Percentiles rank a stretch among this genome's conserved stretches.
phyloP scores from a whole-genome alignment of 495 filamentous ascomycete species.

The Neurospora sp. region DNA sequence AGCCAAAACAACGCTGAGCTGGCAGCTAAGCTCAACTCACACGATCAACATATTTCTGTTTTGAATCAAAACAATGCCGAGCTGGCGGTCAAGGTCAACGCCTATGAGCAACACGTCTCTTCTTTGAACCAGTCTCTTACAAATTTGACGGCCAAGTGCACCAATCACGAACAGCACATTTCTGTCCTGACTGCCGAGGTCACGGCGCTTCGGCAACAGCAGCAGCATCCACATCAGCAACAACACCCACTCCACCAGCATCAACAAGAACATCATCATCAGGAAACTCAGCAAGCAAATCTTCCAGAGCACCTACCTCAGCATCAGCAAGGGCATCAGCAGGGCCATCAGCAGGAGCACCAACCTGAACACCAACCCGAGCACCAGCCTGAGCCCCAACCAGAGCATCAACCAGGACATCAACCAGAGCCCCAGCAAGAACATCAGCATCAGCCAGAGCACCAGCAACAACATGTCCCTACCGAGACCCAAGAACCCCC shows the following conservation, averaged over 20 bases:
- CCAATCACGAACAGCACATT: slow-evolving; percentile 31
- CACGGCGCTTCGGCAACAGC: slow-evolving; percentile 12
- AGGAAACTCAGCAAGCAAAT: background rate
- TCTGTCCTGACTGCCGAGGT: slow-evolving; percentile 11
- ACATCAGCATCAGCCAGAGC: background rate
- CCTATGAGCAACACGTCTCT: slow-evolving; percentile 29
- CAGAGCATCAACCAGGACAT: background rate
- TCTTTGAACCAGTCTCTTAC: slow-evolving; percentile 7
- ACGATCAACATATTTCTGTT: slow-evolving; percentile 27
- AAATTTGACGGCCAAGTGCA: slow-evolving; percentile 27
- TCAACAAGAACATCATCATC: background rate
- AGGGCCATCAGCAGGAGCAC: background rate
- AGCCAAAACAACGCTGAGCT: slow-evolving; percentile 17
- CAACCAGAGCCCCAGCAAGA: too few relatives aligned
- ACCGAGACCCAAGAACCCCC: background rate
- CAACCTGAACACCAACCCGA: background rate
- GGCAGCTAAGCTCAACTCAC: slow-evolving; percentile 25
- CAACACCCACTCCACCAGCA: background rate
- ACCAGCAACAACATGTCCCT: background rate
- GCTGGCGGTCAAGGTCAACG: slow-evolving; percentile 25
- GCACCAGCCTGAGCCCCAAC: background rate
- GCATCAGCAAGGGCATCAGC: background rate
- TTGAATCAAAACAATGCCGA: slow-evolving; percentile 13
- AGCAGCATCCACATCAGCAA: background rate
- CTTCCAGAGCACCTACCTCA: background rate